These are phyloP conservation scores for Ophiostoma himal-ulmi DNA, from an alignment of 2,329 filamentous ascomycete species.

Conservation along the genomic window DNA sequence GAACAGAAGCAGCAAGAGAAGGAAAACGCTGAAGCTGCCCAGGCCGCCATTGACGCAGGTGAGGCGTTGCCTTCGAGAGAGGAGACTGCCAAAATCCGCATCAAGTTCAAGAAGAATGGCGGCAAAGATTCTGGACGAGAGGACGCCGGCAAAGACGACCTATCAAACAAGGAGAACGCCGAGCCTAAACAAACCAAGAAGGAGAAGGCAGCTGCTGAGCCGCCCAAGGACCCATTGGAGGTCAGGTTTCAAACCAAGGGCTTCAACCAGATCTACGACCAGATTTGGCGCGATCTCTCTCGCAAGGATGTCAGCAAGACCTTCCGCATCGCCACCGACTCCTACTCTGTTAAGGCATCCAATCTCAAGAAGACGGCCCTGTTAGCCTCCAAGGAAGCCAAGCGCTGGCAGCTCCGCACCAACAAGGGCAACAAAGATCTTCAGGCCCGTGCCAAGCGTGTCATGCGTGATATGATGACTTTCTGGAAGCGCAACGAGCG, in stretches of 20 bases:
- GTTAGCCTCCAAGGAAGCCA: conserved; percentile 91
- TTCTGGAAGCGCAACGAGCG: conserved; percentile 99
- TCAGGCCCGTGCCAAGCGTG: conserved; percentile 91
- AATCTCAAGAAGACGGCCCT: conserved; percentile 98
- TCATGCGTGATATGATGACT: conserved; percentile 98
- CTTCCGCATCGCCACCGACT: conserved; percentile 78
- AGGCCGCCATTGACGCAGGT: conserved; percentile 74
- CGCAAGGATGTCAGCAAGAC: conserved; percentile 92
- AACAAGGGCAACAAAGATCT: conserved; percentile 99
- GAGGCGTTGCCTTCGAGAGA: conserved; percentile 60
- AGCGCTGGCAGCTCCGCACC: conserved; percentile 92
- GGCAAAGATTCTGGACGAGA: conserved; percentile 37
- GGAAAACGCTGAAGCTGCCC: conserved; percentile 77
- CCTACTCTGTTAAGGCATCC: conserved; percentile 79
- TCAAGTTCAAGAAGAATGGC: conserved; percentile 54
- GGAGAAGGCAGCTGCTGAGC: conserved; percentile 37
- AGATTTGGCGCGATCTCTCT: conserved; percentile 93
- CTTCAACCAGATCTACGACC: conserved; percentile 94
- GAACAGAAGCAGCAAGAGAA: conserved; percentile 78
- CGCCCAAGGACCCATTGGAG: conserved; percentile 56
- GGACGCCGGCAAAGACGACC: conserved; percentile 39
- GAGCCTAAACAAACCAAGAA: conserved; percentile 41
- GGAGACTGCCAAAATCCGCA: conserved; percentile 55
- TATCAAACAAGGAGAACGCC: conserved; percentile 44
- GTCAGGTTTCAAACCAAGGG: conserved; percentile 90